These are phyloP conservation scores for Ustilago hordei DNA, from an alignment of 1,284 basidiomycete genomes.

Conservation along the genomic window DNA sequence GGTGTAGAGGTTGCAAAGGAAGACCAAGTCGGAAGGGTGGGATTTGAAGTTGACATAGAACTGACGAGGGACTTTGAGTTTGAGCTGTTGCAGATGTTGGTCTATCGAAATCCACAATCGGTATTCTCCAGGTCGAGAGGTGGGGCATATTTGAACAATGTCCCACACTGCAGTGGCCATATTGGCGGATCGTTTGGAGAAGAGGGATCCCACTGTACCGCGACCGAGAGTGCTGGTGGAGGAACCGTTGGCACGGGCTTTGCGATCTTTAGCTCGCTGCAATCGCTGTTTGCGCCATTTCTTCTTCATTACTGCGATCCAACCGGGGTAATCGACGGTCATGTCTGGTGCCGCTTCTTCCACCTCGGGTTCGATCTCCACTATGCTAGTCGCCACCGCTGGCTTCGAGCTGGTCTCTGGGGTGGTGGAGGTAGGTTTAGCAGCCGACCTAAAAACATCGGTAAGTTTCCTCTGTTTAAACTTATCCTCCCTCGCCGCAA, in stretches of 20 bases:
- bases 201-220: slow-evolving; percentile 75
- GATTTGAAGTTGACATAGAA: slow-evolving; percentile 92
- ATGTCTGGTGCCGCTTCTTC: slow-evolving; percentile 62
- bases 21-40: slow-evolving; percentile 75
- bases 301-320: slow-evolving; percentile 82
- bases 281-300: slow-evolving; percentile 79
- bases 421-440: slow-evolving; percentile 36
- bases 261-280: slow-evolving; percentile 69
- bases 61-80: slow-evolving; percentile 86
- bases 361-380: slow-evolving; percentile 39
- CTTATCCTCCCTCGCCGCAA: slow-evolving; percentile 90
- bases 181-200: slow-evolving; percentile 77
- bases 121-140: slow-evolving; percentile 83
- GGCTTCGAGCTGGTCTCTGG: slow-evolving; percentile 23
- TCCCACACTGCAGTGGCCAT: slow-evolving; percentile 87
- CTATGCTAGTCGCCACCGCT: slow-evolving; percentile 14
- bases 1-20: slow-evolving; percentile 75
- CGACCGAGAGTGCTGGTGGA: slow-evolving; percentile 28
- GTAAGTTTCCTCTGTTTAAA: slow-evolving; percentile 98
- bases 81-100: slow-evolving; percentile 81
- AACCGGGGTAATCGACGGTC: slow-evolving; percentile 78
- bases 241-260: slow-evolving; percentile 56
- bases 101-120: slow-evolving; percentile 90
- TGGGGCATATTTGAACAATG: slow-evolving; percentile 87
- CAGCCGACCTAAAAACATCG: slow-evolving; percentile 82